Percentiles rank a stretch among this genome's conserved stretches.
Evolutionary conservation across 768 basidiomycete genomes (phyloP).

Genomic region (Termitomyces titanicus): DNA sequence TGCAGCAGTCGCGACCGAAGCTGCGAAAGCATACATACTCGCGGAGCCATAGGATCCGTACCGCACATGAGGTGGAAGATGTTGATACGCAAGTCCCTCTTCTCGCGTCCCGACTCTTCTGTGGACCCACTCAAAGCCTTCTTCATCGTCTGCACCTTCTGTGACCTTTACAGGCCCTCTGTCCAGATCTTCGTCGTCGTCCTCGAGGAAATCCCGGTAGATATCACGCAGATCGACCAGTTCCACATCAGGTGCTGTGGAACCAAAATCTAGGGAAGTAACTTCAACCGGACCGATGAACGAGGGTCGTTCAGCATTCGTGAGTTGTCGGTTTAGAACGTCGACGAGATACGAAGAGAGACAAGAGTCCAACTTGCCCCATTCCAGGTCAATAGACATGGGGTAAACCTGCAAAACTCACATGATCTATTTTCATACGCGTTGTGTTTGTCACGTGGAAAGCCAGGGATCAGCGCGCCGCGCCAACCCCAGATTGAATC

Average conservation of each 20-base stretch:
- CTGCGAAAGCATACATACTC: constrained; percentile 58
- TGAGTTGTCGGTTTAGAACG: constrained; percentile 76
- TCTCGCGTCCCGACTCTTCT: constrained; percentile 55
- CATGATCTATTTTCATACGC: not conserved
- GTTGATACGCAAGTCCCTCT: constrained; percentile 59
- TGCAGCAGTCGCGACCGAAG: constrained; percentile 38
- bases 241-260: constrained; percentile 77
- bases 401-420: not conserved
- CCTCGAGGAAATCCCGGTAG: constrained; percentile 90
- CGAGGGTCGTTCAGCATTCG: constrained; percentile 71
- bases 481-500: too few species aligned
- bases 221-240: constrained; percentile 92
- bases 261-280: constrained; percentile 85
- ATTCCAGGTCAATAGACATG: constrained; percentile 97
- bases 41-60: constrained; percentile 54
- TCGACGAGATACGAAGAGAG: constrained; percentile 68
- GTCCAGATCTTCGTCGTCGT: constrained; percentile 59
- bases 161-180: constrained; percentile 50
- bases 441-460: too few species aligned
- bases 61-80: constrained; percentile 70
- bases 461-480: too few species aligned
- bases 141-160: constrained; percentile 58
- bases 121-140: constrained; percentile 81
- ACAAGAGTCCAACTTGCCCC: constrained; percentile 74
- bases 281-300: constrained; percentile 93